Percentiles rank a stretch among this genome's conserved stretches.
Conservation (phyloP, 2,329 filamentous ascomycete species). For the Pseudogymnoascus sp. region DNA sequence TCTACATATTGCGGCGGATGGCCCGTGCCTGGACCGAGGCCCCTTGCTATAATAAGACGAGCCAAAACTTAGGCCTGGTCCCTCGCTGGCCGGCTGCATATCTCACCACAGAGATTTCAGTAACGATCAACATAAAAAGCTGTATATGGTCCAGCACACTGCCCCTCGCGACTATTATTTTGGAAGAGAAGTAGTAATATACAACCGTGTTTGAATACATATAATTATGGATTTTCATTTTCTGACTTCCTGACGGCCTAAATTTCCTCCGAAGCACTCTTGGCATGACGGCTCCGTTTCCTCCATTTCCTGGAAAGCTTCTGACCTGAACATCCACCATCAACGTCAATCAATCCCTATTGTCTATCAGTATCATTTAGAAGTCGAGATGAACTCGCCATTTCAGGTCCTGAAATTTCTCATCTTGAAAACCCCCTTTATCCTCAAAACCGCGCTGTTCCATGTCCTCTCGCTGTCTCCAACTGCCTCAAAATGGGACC, state of each 20-base stretch:
- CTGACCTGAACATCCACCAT: background rate
- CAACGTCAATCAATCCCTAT: background rate
- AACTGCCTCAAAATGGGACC: constrained; percentile 67
- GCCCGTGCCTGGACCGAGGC: background rate
- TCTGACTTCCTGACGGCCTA: background rate
- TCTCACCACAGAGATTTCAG: no score
- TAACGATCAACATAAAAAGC: background rate
- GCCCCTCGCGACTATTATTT: background rate
- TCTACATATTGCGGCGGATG: background rate
- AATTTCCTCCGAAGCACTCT: background rate
- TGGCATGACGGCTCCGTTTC: background rate
- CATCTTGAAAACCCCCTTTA: constrained; percentile 50
- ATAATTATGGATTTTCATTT: background rate
- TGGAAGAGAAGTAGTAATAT: background rate
- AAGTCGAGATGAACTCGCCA: constrained; percentile 12
- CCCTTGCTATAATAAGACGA: no score
- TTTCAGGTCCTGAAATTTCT: constrained; percentile 20
- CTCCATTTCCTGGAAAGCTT: background rate
- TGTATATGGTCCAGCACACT: background rate
- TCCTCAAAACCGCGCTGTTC: constrained; percentile 52
- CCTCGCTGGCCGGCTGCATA: no score
- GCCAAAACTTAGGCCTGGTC: no score
- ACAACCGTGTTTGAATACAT: background rate
- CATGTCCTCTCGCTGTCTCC: constrained; percentile 62
- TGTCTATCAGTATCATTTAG: background rate